Evolutionary conservation across 2,329 filamentous ascomycete genomes (phyloP).

Genomic region (Gnomoniopsis sp.): DNA sequence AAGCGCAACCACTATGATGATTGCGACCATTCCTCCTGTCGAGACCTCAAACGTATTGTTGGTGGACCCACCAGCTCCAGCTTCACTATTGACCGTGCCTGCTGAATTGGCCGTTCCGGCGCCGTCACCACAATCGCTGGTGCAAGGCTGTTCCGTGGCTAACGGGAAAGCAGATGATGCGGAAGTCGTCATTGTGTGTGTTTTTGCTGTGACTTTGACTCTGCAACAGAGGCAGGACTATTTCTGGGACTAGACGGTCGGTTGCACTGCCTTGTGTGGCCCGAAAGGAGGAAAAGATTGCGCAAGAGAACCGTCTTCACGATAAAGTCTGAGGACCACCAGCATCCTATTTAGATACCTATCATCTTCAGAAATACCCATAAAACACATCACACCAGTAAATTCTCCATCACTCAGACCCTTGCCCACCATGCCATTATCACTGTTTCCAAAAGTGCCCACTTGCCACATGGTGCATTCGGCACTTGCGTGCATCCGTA

Average conservation of each 20-base stretch:
- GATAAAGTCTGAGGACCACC: neutral
- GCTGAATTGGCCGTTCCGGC: constrained; percentile 23
- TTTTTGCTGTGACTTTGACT: neutral
- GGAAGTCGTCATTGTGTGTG: constrained; percentile 35
- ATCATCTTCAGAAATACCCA: constrained; percentile 4
- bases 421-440: neutral
- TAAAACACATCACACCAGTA: neutral
- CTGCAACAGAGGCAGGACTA: neutral
- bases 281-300: constrained; percentile 2
- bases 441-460: constrained; percentile 11
- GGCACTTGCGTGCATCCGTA: constrained; percentile 9
- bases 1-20: constrained; percentile 67
- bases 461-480: constrained; percentile 10
- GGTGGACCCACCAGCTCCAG: constrained; percentile 60
- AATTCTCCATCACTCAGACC: neutral
- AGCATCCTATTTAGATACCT: constrained; percentile 14
- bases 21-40: constrained; percentile 67
- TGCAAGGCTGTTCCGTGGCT: constrained; percentile 36
- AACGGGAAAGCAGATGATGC: constrained; percentile 38
- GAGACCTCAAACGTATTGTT: constrained; percentile 61
- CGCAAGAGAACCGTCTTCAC: neutral
- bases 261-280: neutral
- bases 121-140: constrained; percentile 32
- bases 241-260: neutral
- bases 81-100: constrained; percentile 44